Evolutionary conservation across 805 yeast species (phyloP).

Genomic region (Ogataea sp.): DNA sequence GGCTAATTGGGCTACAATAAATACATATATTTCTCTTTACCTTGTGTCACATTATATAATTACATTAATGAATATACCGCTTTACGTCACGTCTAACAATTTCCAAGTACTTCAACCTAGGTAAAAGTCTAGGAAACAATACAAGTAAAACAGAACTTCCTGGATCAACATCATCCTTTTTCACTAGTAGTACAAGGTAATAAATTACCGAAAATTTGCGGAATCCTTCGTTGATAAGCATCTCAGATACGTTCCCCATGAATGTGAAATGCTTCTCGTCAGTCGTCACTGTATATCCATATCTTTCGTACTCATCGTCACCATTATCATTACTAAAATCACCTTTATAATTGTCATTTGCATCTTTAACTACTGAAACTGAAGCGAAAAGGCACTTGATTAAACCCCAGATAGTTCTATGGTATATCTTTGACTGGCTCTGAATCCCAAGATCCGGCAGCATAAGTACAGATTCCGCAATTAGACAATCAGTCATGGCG

Average conservation of each 20-base stretch:
- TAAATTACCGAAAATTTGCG: slow-evolving; percentile 57
- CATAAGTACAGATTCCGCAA: slow-evolving; percentile 35
- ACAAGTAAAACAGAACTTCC: slow-evolving; percentile 13
- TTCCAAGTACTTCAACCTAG: slow-evolving; percentile 21
- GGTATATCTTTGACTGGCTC: slow-evolving; percentile 24
- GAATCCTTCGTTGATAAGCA: slow-evolving; percentile 73
- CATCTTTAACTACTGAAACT: no score
- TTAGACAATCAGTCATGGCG: slow-evolving; percentile 23
- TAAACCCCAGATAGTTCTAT: slow-evolving; percentile 13
- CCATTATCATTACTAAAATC: background rate
- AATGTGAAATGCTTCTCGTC: slow-evolving; percentile 41
- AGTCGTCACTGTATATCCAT: background rate
- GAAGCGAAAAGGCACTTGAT: background rate
- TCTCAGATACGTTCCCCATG: slow-evolving; percentile 45
- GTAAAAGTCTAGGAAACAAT: slow-evolving; percentile 23
- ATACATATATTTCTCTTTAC: background rate
- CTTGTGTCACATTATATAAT: no score
- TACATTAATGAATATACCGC: slow-evolving; percentile 4
- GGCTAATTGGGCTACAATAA: no score
- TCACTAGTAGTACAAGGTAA: slow-evolving; percentile 53
- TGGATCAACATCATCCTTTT: slow-evolving; percentile 19
- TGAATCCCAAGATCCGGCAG: slow-evolving; percentile 44
- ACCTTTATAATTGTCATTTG: background rate
- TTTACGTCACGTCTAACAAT: slow-evolving; percentile 19
- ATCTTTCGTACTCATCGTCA: background rate